Evolutionary conservation across 1,284 basidiomycete genomes (phyloP), one percentile per base, ranked within the genome.

Genomic region (Phenoliferia sp.): DNA sequence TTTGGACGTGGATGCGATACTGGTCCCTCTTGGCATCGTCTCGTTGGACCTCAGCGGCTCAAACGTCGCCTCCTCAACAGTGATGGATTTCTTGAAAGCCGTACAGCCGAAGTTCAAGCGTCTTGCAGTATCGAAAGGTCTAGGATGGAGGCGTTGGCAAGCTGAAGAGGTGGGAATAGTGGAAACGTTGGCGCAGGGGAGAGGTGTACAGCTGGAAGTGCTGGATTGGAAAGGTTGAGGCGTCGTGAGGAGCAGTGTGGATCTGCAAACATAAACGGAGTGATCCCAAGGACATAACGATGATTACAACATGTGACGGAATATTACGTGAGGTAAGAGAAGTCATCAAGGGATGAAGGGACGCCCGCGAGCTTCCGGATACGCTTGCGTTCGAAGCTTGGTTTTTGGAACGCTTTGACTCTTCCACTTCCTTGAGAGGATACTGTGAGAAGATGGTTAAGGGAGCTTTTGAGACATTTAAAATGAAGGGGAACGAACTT

Each of bases 331-430:
- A n/a, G 15, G 15, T 22, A n/a, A 48, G n/a, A 48, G n/a, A 48
- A 48, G n/a, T 15, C 12, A 48, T 31, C 54, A 56, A 6, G 54
- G 29, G 16, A 61, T 54, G 62, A 68, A 74, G 22, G 75, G 65
- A 44, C 65, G 68, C 9, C 75, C 75, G 19, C 74, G 50, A 3
- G 56, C 69, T 3, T 59, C 61, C 15, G 67, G 70, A 62, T 76
- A 76, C 16, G 70, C 73, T 48, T 72, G 68, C 3, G 68, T 67
- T 26, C 70, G 59, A 35, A 76, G 26, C 5, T 59, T 55, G 35
- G 63, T 64, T 68, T 74, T 74, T 16, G 65, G 59, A 3, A 56
- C 70, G 22, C 44, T 59, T 29, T 69, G 62, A 29, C 64, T 62
- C 26, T 59, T 61, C 72, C 72, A 76, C 22, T 63, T 55, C 2